A percentile compares a stretch with the other conserved stretches of the same genome.
phyloP scores from a whole-genome alignment of 1,139 yeast genomes.

The Zhuliangozyma parablackwelliae region DNA sequence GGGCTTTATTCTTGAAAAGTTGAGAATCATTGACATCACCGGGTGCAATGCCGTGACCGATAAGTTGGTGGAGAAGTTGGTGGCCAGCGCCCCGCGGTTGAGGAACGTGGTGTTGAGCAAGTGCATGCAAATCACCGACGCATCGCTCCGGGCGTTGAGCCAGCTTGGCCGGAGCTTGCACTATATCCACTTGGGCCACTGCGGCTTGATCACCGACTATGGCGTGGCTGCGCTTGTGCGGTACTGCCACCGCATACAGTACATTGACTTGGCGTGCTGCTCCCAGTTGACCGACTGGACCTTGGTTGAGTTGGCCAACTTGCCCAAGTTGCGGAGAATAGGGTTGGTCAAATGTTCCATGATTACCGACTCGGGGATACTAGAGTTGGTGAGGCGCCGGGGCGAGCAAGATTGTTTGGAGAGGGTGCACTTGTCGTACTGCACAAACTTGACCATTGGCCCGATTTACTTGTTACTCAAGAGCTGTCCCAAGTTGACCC shows the following conservation, averaged over 20 bases:
- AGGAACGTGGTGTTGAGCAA: constrained; percentile 87
- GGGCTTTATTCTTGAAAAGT: constrained; percentile 40
- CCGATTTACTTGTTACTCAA: constrained; percentile 69
- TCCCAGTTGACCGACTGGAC: constrained; percentile 84
- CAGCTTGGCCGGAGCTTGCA: constrained; percentile 78
- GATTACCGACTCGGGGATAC: constrained; percentile 82
- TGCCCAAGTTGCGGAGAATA: constrained; percentile 82
- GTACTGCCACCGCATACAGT: constrained; percentile 80
- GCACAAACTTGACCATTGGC: constrained; percentile 72
- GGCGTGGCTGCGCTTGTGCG: constrained; percentile 77
- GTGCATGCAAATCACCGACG: constrained; percentile 84
- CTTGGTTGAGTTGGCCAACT: constrained; percentile 67
- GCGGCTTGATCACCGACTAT: constrained; percentile 82
- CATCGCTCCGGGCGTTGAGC: constrained; percentile 67
- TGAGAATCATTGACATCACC: constrained; percentile 81
- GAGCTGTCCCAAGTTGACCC: constrained; percentile 83
- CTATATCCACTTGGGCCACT: constrained; percentile 91
- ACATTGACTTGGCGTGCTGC: constrained; percentile 94
- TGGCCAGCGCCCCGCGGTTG: constrained; percentile 73
- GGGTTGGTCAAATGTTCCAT: constrained; percentile 90
- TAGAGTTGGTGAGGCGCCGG: constrained; percentile 70
- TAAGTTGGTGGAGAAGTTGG: constrained; percentile 67
- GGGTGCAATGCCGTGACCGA: constrained; percentile 83
- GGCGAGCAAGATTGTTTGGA: constrained; percentile 76
- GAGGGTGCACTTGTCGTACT: constrained; percentile 89